Base-by-base conservation (phyloP, 2,329 filamentous ascomycete species). In the Tetracladium maxilliforme region DNA sequence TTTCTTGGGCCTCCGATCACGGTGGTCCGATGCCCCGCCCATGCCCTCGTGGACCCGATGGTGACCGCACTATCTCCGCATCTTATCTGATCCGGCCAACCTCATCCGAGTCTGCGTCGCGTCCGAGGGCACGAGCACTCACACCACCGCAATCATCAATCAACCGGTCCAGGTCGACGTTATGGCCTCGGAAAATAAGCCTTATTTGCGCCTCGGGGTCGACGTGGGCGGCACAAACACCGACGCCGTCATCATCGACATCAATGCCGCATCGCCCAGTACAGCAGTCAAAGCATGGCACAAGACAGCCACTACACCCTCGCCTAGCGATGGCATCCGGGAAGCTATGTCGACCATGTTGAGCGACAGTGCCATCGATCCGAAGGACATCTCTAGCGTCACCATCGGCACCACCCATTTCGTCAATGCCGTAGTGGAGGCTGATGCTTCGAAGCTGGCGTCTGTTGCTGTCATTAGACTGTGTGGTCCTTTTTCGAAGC, bases 341-440 rank as follows among this genome's bases (percentile, higher is more conserved):
- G 36, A 39, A 7, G 56, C 58, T n/a, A 58, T 64, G 29, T 36
- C 44, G 8, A 48, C 49, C 7, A 51, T 64, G 1, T 37, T 65
- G 4, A 31, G 33, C 5, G 43, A 45, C 14, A 52, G 56, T 2
- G 32, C 38, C 0, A 40, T 58, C 22, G 44, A 53, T 16, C 43
- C 49, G 21, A 33, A 33, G 13, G 44, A 48, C 10, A 50, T 65
- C 5, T 37, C 54, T 19, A 58, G 53, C 18, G 56, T 65, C 9
- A 58, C 56, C 4, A 59, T 65, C 32, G 61, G 61, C 14, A 61
- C 57, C 3, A 58, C 54, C 13, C 57, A 61, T 34, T 62, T 62
- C 31, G 54, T 62, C 36, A 62, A 62, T 36, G 57, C 58, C 0
- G 45, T 62, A 6, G 47, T 61, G 8, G 54, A 61, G 31, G 49